Evolutionary conservation across 2,329 filamentous ascomycete genomes (phyloP).

Genomic region (Madurella fahalii): DNA sequence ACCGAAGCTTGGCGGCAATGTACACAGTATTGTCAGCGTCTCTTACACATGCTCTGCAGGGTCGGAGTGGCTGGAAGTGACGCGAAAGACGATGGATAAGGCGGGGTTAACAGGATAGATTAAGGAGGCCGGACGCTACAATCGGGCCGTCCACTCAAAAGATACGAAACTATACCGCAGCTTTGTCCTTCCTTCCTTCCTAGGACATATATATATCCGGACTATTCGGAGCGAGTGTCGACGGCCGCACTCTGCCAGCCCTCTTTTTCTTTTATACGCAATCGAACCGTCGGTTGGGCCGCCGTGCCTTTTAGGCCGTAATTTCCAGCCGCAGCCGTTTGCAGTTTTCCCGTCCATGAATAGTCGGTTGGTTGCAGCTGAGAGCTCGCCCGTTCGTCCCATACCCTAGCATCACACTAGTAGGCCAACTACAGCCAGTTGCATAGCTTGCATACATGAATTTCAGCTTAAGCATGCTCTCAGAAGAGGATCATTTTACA

Average conservation of each 20-base stretch:
- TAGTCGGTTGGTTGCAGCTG: neutral
- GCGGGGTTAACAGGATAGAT: neutral
- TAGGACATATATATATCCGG: no score
- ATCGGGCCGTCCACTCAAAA: conserved; percentile 5
- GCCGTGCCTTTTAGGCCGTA: neutral
- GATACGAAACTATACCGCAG: neutral
- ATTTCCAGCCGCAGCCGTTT: neutral
- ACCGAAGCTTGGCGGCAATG: no score
- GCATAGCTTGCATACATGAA: neutral
- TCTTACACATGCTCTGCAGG: no score
- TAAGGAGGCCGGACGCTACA: neutral
- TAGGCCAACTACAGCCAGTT: neutral
- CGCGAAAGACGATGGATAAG: no score
- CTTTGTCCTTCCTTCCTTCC: neutral
- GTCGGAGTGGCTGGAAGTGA: no score
- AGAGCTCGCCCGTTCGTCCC: neutral
- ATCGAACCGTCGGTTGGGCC: no score
- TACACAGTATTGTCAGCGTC: no score
- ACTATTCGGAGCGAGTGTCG: no score
- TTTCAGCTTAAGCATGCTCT: neutral
- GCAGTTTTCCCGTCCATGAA: neutral
- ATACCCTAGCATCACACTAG: neutral
- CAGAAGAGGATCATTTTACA: no score
- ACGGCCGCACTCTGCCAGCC: no score
- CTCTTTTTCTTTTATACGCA: no score